Percentiles rank a stretch among this genome's conserved stretches.
phyloP scores from a whole-genome alignment of 1,284 basidiomycete genomes.

The Rhodotorula sp. region DNA sequence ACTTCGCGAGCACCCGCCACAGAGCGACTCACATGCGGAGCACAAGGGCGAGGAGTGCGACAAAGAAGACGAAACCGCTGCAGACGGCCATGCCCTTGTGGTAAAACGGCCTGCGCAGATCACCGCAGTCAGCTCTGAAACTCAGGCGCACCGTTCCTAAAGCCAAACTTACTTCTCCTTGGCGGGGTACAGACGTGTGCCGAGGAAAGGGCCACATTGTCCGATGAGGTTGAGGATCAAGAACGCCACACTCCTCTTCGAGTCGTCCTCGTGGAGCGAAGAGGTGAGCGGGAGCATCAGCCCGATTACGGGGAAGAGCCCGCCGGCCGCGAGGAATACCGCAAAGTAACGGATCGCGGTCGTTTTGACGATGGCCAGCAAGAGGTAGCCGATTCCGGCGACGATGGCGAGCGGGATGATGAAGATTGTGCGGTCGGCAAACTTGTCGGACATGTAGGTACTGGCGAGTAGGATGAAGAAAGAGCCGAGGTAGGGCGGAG shows the following conservation, averaged over 20 bases:
- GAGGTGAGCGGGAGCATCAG: conserved; percentile 45
- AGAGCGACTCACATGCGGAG: conserved; percentile 6
- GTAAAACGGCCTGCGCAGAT: conserved; percentile 17
- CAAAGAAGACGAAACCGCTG: conserved; percentile 24
- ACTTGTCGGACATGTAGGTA: conserved; percentile 38
- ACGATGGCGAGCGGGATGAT: conserved; percentile 40
- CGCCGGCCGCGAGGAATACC: conserved; percentile 40
- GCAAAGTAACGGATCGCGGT: conserved; percentile 27
- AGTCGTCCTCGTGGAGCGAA: conserved; percentile 41
- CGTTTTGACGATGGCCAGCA: conserved; percentile 37
- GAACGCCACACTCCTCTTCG: conserved; percentile 41
- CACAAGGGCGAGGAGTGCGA: background rate
- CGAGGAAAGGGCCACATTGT: conserved; percentile 35
- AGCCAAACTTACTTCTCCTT: background rate
- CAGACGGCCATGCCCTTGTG: conserved; percentile 25
- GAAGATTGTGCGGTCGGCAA: conserved; percentile 42
- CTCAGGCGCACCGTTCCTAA: too few relatives aligned
- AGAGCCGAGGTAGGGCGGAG: conserved; percentile 40
- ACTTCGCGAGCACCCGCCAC: background rate
- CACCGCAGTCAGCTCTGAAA: background rate
- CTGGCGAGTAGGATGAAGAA: conserved; percentile 38
- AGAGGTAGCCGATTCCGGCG: conserved; percentile 43
- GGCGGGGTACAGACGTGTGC: conserved; percentile 16
- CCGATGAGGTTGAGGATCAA: conserved; percentile 44
- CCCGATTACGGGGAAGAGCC: conserved; percentile 45